These are phyloP conservation scores for Colletotrichum truncatum DNA, from an alignment of 2,329 filamentous ascomycete species.

Conservation along the genomic window DNA sequence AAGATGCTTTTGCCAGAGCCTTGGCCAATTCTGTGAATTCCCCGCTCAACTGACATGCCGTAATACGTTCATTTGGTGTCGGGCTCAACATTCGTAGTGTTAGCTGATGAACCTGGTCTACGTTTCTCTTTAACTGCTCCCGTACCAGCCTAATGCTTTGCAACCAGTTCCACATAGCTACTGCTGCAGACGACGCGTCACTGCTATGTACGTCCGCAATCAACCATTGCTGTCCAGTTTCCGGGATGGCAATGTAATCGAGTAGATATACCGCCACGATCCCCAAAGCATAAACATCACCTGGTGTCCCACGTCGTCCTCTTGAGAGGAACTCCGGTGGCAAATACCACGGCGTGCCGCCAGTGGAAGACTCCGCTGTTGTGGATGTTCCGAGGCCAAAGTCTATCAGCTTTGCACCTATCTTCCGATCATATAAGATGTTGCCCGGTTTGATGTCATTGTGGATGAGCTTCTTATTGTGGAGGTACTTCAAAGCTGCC, in stretches of 20 bases:
- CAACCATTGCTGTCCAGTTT: background rate
- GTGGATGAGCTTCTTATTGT: background rate
- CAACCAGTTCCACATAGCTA: background rate
- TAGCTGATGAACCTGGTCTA: too few relatives aligned
- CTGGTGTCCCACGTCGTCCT: background rate
- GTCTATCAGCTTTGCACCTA: conserved; percentile 19
- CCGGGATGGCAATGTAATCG: background rate
- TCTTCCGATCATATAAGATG: conserved; percentile 13
- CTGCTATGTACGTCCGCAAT: background rate
- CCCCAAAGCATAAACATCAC: conserved; percentile 27
- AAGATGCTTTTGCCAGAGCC: too few relatives aligned
- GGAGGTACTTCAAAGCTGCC: conserved; percentile 6
- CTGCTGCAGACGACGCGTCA: background rate
- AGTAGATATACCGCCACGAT: conserved; percentile 29
- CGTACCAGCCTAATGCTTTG: too few relatives aligned
- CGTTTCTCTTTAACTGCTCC: too few relatives aligned
- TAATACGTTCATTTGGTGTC: too few relatives aligned
- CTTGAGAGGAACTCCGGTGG: conserved; percentile 13
- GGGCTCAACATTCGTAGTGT: too few relatives aligned
- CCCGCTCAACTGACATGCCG: too few relatives aligned
- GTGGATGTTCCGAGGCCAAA: conserved; percentile 16
- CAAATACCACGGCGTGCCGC: conserved; percentile 29
- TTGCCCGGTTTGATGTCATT: conserved; percentile 27
- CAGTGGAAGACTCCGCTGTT: background rate
- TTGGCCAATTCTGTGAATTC: too few relatives aligned